Evolutionary conservation across 495 filamentous ascomycete species (phyloP).

Genomic region (Penicillium steckii): DNA sequence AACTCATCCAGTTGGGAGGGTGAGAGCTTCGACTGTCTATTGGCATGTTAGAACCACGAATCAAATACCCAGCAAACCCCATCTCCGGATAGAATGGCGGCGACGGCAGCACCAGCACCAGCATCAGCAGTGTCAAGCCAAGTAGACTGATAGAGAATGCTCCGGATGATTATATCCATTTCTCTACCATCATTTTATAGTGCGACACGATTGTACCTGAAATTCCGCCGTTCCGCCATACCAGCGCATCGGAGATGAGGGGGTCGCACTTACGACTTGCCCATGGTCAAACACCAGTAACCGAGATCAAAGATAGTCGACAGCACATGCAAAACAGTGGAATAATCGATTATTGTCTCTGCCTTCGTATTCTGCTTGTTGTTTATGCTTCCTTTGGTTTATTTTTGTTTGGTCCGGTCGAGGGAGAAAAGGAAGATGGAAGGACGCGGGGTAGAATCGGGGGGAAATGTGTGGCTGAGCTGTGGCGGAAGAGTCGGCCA

Average conservation of each 20-base stretch:
- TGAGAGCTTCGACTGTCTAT: constrained; percentile 89
- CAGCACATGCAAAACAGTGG: constrained; percentile 7
- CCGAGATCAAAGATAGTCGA: not conserved
- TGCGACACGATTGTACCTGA: constrained; percentile 8
- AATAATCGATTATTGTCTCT: too few relatives aligned
- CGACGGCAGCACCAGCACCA: too few relatives aligned
- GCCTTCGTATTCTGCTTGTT: too few relatives aligned
- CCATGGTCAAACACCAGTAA: constrained; percentile 32
- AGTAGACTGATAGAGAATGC: too few relatives aligned
- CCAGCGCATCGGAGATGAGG: constrained; percentile 5
- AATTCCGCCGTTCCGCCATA: not conserved
- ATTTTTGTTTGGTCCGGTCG: not conserved
- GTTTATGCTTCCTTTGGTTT: not conserved
- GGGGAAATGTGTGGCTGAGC: constrained; percentile 25
- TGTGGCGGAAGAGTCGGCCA: constrained; percentile 8
- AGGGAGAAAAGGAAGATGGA: constrained; percentile 3
- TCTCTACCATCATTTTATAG: too few relatives aligned
- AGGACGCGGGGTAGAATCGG: constrained; percentile 28
- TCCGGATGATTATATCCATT: too few relatives aligned
- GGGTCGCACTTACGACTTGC: constrained; percentile 42
- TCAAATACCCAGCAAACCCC: too few relatives aligned
- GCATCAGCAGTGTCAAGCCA: too few relatives aligned
- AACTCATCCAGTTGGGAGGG: constrained; percentile 92
- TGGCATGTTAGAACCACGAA: too few relatives aligned
- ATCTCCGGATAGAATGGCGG: too few relatives aligned